Evolutionary conservation across 2,329 filamentous ascomycete species (phyloP), one percentile per base, ranked within the genome.

Genomic region (Diaporthe sp.): DNA sequence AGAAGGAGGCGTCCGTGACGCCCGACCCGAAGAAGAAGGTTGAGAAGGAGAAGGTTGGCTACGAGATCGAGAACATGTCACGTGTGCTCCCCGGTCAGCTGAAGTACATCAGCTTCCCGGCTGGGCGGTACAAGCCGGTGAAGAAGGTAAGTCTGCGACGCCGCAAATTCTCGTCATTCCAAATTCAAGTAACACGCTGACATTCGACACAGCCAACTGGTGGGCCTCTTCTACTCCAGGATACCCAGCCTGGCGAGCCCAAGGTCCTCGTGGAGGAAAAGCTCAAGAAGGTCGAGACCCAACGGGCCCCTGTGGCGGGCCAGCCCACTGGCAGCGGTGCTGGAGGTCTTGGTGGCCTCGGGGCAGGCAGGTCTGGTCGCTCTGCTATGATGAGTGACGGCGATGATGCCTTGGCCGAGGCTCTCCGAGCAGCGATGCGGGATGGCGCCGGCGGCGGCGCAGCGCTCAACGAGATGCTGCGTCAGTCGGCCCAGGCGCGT

Each of bases 21-120:
- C 84, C 87, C 52, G 90, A 92, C 19, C 86, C 88, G 50, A 98
- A 96, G 90, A 98, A 97, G 90, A 97, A 97, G 88, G 87, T 88
- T 0, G 95, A 98, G 85, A 97, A 97, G 87, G 97, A 99, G 87
- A 98, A 98, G 90, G 90, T 97, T 75, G 97, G 97, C 78, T 98
- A 97, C 82, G 95, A 98, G 77, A 90, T 99, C 76, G 94, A 97
- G 82, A 99, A 99, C 87, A 97, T 99, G 95, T 97, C 94, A 72
- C 91, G 97, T 79, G 95, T 99, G 47, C 90, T 99, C 64, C 97
- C 96, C 1, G 91, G 92, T 61, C 97, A 99, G 86, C 90, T 98
- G 81, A 98, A 97, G 87, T 98, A 96, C 84, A 95, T 99, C 81
- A 97, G 92, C 84, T 98, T 99, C 88, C 92, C 95, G 66, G 91